These are phyloP conservation scores for Mortierella claussenii DNA, from an alignment of 192 early-diverging fungal species.

Conservation along the genomic window DNA sequence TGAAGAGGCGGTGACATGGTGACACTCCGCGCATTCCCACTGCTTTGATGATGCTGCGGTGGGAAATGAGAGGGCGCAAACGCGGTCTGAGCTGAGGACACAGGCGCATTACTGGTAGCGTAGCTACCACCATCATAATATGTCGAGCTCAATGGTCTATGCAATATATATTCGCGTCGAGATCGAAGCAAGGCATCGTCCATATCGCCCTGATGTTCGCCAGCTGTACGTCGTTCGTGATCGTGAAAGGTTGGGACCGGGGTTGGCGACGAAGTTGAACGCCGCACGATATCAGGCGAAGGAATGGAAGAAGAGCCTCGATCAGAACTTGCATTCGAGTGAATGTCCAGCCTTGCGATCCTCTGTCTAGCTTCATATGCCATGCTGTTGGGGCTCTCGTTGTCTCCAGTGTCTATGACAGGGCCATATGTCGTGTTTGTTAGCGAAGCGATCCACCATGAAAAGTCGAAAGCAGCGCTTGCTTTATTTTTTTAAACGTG, in stretches of 20 bases:
- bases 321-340: constrained; percentile 37
- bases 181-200: constrained; percentile 3
- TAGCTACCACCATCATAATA: constrained; percentile 6
- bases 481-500: constrained; percentile 10
- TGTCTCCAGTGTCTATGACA: constrained; percentile 34
- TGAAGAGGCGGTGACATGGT: constrained; percentile 27
- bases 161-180: constrained; percentile 18
- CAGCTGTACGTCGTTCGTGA: constrained; percentile 1
- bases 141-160: not conserved
- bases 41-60: constrained; percentile 15
- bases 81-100: not conserved
- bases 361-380: constrained; percentile 37
- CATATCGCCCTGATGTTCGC: constrained; percentile 3
- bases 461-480: not conserved
- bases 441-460: not conserved
- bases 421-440: not conserved
- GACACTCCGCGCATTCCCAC: constrained; percentile 6
- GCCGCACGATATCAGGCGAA: constrained; percentile 27
- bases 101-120: not conserved
- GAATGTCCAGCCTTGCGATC: constrained; percentile 39
- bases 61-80: constrained; percentile 1
- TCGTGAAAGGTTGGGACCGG: constrained; percentile 23
- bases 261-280: constrained; percentile 27
- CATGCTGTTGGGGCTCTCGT: constrained; percentile 22
- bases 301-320: constrained; percentile 20